phyloP scores from a whole-genome alignment of 805 yeast species.

The Metschnikowia peoriensis region DNA sequence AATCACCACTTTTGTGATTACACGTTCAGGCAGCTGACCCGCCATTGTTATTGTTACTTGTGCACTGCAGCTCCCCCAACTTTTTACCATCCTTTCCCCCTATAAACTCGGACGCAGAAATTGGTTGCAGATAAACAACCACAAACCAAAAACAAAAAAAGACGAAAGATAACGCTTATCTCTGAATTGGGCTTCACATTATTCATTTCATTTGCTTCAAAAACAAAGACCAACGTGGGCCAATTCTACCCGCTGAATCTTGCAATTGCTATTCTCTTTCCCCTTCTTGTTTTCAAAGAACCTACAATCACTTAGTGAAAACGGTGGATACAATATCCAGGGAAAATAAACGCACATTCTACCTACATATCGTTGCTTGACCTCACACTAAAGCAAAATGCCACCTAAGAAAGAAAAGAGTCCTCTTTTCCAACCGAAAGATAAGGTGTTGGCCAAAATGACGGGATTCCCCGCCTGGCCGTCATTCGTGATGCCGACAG shows the following conservation, averaged over 20 bases:
- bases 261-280: too few species aligned
- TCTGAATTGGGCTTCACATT: too few species aligned
- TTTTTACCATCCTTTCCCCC: neutral
- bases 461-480: conserved; percentile 51
- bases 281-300: too few species aligned
- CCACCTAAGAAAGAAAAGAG: conserved; percentile 30
- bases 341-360: neutral
- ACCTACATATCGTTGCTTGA: too few species aligned
- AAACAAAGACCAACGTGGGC: too few species aligned
- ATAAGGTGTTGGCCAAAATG: conserved; percentile 45
- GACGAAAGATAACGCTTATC: too few species aligned
- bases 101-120: neutral
- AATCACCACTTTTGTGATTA: neutral
- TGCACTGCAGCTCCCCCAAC: neutral
- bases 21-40: neutral
- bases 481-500: conserved; percentile 43
- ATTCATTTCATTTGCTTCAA: too few species aligned
- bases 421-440: conserved; percentile 29
- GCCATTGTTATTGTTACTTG: neutral
- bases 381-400: conserved; percentile 19
- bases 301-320: too few species aligned
- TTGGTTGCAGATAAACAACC: too few species aligned
- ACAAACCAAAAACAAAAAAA: too few species aligned
- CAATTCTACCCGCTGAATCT: too few species aligned
- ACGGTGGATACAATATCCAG: too few species aligned